Conservation (phyloP, 441 rosid genomes). For the Corymbia citriodora region DNA sequence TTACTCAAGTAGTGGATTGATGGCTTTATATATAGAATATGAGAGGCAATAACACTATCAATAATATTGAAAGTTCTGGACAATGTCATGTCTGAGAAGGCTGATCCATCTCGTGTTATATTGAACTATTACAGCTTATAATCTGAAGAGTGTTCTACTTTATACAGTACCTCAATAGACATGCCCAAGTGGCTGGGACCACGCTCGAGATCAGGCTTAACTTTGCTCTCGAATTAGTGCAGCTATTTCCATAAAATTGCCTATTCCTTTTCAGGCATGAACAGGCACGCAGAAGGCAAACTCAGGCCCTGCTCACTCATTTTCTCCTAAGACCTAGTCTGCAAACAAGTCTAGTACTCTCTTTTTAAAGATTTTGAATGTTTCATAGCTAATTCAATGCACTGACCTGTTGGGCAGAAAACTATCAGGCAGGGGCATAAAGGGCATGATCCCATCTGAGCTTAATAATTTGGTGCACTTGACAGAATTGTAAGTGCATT, state of each 20-base stretch:
- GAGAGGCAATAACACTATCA: background rate
- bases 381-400: background rate
- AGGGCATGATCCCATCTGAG: conserved; percentile 58
- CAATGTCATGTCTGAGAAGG: background rate
- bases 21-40: background rate
- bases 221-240: background rate
- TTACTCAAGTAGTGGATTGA: background rate
- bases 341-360: background rate
- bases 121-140: background rate
- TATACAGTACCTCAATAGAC: background rate
- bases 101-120: background rate
- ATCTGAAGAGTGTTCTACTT: background rate
- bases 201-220: background rate
- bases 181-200: background rate
- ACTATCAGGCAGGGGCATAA: conserved; percentile 58
- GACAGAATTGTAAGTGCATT: conserved; percentile 64
- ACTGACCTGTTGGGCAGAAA: conserved; percentile 40
- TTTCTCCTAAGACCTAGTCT: background rate
- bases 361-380: background rate
- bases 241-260: background rate
- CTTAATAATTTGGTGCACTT: conserved; percentile 60
- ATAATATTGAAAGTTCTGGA: background rate
- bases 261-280: background rate
- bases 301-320: background rate
- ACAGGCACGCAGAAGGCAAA: background rate